A percentile compares a stretch with the other conserved stretches of the same genome.
Conservation (phyloP, 1,284 basidiomycete species). For the Rhodotorula mucilaginosa region DNA sequence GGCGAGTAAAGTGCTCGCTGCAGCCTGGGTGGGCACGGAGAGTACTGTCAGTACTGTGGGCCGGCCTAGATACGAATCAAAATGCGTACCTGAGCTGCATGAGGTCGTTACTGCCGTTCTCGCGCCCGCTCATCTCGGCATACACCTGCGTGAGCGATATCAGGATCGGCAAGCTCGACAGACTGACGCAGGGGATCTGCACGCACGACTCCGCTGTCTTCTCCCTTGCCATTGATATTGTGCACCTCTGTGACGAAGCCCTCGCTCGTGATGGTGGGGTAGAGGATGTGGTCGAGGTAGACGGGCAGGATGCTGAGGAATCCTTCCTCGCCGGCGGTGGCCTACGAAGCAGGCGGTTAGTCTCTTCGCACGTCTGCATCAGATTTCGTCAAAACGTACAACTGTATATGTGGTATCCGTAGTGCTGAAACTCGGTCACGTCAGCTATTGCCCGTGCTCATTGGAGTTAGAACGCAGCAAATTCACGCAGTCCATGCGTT, state of each 20-base stretch:
- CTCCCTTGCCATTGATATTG: constrained; percentile 80
- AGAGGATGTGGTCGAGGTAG: constrained; percentile 95
- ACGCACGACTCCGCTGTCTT: constrained; percentile 86
- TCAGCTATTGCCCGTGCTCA: background rate
- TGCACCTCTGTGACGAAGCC: constrained; percentile 86
- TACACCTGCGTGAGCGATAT: constrained; percentile 15
- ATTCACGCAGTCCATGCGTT: constrained; percentile 57
- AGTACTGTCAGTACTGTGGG: background rate
- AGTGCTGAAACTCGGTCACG: constrained; percentile 56
- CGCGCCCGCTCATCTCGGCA: constrained; percentile 84
- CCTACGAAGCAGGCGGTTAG: constrained; percentile 44
- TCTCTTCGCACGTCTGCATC: background rate
- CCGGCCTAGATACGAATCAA: too few species aligned
- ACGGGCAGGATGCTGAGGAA: constrained; percentile 88
- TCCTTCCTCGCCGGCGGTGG: constrained; percentile 94
- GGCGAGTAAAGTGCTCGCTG: constrained; percentile 77
- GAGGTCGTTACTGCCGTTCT: constrained; percentile 86
- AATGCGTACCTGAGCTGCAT: constrained; percentile 72
- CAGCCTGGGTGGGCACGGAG: constrained; percentile 54
- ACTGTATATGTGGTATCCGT: constrained; percentile 94
- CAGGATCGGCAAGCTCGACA: constrained; percentile 54
- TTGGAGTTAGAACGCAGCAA: too few species aligned
- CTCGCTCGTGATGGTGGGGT: constrained; percentile 87
- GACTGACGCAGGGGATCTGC: constrained; percentile 56
- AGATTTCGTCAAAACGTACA: background rate